phyloP scores from a whole-genome alignment of 2,329 filamentous ascomycete species.

The Xenosphaeropsis pyriputrescens region DNA sequence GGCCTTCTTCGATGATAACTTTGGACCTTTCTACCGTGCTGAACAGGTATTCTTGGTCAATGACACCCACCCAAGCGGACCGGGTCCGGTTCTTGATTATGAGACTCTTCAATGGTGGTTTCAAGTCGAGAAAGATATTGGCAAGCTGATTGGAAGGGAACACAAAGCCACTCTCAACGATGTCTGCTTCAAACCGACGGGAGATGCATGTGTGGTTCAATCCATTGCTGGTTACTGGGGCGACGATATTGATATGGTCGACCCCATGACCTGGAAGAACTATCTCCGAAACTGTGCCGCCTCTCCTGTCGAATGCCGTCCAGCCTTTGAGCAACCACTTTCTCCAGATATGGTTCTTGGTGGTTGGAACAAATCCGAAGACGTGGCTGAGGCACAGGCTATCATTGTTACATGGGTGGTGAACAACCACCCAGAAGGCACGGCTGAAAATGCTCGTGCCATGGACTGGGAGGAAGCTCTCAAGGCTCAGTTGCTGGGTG shows the following conservation, averaged over 20 bases:
- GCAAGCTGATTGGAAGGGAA: conserved; percentile 52
- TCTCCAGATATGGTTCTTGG: conserved; percentile 77
- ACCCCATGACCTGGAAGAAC: conserved; percentile 54
- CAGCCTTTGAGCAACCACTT: conserved; percentile 78
- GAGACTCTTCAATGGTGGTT: conserved; percentile 92
- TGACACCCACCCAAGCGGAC: conserved; percentile 48
- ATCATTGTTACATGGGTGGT: conserved; percentile 92
- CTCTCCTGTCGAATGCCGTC: conserved; percentile 73
- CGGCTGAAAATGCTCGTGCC: conserved; percentile 52
- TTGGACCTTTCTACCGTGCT: conserved; percentile 89
- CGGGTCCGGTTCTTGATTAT: conserved; percentile 71
- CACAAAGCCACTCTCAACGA: conserved; percentile 61
- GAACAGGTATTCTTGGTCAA: conserved; percentile 93
- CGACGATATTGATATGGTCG: conserved; percentile 45
- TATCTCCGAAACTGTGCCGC: conserved; percentile 60
- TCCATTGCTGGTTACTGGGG: conserved; percentile 85
- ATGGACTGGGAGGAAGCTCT: conserved; percentile 83
- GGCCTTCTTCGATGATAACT: conserved; percentile 80
- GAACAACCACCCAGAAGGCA: conserved; percentile 67
- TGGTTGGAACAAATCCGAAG: conserved; percentile 50
- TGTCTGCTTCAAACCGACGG: conserved; percentile 88
- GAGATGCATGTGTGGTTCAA: conserved; percentile 80
- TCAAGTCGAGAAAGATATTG: conserved; percentile 67
- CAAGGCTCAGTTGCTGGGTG: conserved; percentile 56
- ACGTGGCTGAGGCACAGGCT: conserved; percentile 60